Percentiles rank a stretch among this genome's conserved stretches.
Conservation (phyloP, 306 rosid genomes). For the Ceratonia siliqua region DNA sequence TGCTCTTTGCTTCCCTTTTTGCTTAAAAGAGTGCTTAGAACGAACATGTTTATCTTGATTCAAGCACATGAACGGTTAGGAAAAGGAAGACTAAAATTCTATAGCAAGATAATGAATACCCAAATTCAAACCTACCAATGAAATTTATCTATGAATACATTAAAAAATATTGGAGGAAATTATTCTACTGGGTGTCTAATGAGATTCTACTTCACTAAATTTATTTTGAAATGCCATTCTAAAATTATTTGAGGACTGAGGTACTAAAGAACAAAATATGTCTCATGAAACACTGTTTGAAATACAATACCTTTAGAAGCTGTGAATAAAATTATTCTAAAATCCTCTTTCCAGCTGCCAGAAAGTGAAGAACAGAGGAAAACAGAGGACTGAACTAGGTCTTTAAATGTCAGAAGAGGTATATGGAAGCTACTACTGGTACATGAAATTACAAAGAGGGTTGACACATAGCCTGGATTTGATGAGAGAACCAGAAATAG, state of each 20-base stretch:
- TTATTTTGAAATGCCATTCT: no score
- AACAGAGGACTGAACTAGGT: background rate
- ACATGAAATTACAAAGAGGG: conserved; percentile 27
- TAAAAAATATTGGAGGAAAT: no score
- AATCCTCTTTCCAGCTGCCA: background rate
- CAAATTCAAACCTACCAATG: conserved; percentile 22
- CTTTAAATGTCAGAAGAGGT: background rate
- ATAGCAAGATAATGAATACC: background rate
- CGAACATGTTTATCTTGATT: background rate
- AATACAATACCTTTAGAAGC: no score
- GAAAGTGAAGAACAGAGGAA: conserved; percentile 10
- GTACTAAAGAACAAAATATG: no score
- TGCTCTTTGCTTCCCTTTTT: no score
- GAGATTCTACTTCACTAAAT: no score
- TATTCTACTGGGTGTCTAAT: no score
- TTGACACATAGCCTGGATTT: background rate
- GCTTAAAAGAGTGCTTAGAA: no score
- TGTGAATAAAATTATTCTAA: background rate
- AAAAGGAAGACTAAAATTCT: background rate
- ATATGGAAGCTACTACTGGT: conserved; percentile 25
- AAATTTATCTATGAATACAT: background rate
- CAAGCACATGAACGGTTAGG: background rate
- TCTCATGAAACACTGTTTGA: no score
- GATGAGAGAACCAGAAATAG: background rate
- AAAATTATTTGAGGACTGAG: no score